Conservation (phyloP, 371 early-diverging fungal genomes). For the Mortierella sp. region DNA sequence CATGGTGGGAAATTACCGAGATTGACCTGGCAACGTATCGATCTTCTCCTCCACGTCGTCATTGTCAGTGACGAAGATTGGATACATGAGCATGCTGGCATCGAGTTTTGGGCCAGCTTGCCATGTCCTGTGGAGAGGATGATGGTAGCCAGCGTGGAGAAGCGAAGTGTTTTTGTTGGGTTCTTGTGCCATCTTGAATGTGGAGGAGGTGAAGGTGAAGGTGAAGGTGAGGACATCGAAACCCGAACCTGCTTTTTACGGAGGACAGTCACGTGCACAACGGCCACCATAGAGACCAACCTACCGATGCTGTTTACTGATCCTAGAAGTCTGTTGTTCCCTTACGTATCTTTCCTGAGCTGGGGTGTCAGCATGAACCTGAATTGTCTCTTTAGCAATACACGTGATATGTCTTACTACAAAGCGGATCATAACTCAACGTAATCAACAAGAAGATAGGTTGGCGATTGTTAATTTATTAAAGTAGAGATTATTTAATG, state of each 20-base stretch:
- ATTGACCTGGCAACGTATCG: slow-evolving; percentile 88
- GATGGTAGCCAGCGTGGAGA: slow-evolving; percentile 91
- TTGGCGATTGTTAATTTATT: too few species aligned
- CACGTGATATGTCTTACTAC: too few species aligned
- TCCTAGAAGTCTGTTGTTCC: too few species aligned
- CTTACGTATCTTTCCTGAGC: too few species aligned
- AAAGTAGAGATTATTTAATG: too few species aligned
- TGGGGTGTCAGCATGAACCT: too few species aligned
- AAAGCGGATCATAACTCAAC: too few species aligned
- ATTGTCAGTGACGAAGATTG: slow-evolving; percentile 92
- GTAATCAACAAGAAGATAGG: too few species aligned
- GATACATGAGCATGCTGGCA: slow-evolving; percentile 89
- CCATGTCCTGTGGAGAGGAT: slow-evolving; percentile 86
- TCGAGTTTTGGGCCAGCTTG: slow-evolving; percentile 78
- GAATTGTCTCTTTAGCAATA: too few species aligned
- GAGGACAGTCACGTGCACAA: not conserved
- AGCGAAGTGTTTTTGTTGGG: slow-evolving; percentile 65
- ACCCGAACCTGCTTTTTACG: not conserved
- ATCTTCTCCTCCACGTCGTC: slow-evolving; percentile 80
- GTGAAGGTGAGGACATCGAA: not conserved
- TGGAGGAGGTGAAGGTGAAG: not conserved
- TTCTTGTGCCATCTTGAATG: slow-evolving; percentile 27
- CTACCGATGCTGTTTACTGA: too few species aligned
- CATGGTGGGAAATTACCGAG: slow-evolving; percentile 64
- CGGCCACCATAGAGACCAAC: too few species aligned